Percentiles rank a stretch among this genome's conserved stretches.
Conservation (phyloP, 2,329 filamentous ascomycete genomes). For the Fragosphaeria purpurea region DNA sequence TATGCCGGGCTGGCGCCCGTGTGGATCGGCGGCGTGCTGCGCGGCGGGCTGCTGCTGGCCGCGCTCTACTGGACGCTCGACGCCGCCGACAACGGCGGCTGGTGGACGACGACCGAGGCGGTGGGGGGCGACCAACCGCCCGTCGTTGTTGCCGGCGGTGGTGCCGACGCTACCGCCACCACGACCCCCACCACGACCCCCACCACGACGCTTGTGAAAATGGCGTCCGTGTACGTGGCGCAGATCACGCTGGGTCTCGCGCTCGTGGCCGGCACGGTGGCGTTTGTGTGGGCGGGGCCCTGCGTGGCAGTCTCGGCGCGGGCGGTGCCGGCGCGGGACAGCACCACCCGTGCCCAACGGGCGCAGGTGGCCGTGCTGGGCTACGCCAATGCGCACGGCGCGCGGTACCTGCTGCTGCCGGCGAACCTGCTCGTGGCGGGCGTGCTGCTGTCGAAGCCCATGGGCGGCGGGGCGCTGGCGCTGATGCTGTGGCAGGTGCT, state of each 20-base stretch:
- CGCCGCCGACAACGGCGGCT: slow-evolving; percentile 75
- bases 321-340: slow-evolving; percentile 28
- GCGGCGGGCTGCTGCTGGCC: slow-evolving; percentile 62
- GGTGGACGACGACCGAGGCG: slow-evolving; percentile 43
- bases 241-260: slow-evolving; percentile 72
- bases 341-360: background rate
- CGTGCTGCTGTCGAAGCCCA: slow-evolving; percentile 80
- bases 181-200: too few relatives aligned
- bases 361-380: slow-evolving; percentile 70
- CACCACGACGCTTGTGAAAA: slow-evolving; percentile 45
- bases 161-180: slow-evolving; percentile 31
- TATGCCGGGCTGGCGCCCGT: slow-evolving; percentile 77
- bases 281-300: slow-evolving; percentile 77
- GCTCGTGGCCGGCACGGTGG: slow-evolving; percentile 72
- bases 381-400: slow-evolving; percentile 87
- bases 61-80: slow-evolving; percentile 84
- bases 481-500: slow-evolving; percentile 84
- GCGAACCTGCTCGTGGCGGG: slow-evolving; percentile 68
- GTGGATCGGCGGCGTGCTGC: slow-evolving; percentile 76
- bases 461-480: slow-evolving; percentile 78
- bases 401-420: slow-evolving; percentile 76
- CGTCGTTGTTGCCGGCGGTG: slow-evolving; percentile 1
- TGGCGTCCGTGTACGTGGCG: slow-evolving; percentile 64
- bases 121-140: too few relatives aligned
- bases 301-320: slow-evolving; percentile 62